Evolutionary conservation across 1,284 basidiomycete genomes (phyloP).

Genomic region (Earliella scabrosa): DNA sequence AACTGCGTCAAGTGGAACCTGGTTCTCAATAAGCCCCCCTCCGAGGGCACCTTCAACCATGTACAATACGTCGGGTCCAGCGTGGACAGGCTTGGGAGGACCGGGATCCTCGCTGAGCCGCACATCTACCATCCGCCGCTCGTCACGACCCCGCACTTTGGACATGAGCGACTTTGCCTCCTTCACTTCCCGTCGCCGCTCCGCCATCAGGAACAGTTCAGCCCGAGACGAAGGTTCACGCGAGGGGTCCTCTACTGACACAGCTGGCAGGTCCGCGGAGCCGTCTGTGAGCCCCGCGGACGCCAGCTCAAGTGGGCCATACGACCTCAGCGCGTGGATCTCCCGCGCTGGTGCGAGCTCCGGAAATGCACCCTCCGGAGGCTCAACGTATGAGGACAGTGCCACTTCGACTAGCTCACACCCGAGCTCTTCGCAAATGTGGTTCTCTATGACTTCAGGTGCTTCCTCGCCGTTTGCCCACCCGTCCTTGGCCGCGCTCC

Average conservation of each 20-base stretch:
- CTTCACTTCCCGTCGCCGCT: slow-evolving; percentile 64
- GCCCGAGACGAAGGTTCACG: slow-evolving; percentile 21
- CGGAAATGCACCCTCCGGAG: neutral
- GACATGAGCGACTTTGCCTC: slow-evolving; percentile 73
- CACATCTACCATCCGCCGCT: slow-evolving; percentile 54
- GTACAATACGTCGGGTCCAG: neutral
- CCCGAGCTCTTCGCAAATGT: slow-evolving; percentile 31
- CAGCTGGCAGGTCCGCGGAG: slow-evolving; percentile 23
- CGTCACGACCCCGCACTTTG: slow-evolving; percentile 52
- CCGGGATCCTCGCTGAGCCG: slow-evolving; percentile 40
- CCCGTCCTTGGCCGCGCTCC: slow-evolving; percentile 1
- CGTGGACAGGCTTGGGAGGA: slow-evolving; percentile 17
- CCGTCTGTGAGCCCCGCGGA: slow-evolving; percentile 5
- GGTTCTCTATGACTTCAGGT: slow-evolving; percentile 29
- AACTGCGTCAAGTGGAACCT: slow-evolving; percentile 7
- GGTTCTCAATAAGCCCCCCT: slow-evolving; percentile 19
- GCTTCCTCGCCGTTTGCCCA: slow-evolving; percentile 8
- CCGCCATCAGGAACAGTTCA: slow-evolving; percentile 25
- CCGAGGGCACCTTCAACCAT: slow-evolving; percentile 26
- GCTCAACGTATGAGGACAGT: neutral
- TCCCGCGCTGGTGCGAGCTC: too few relatives aligned
- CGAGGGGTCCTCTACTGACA: slow-evolving; percentile 26
- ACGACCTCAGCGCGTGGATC: slow-evolving; percentile 20
- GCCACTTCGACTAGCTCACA: slow-evolving; percentile 1
- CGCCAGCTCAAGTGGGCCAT: slow-evolving; percentile 7